Percentiles rank a stretch among this genome's conserved stretches.
Conservation (phyloP, 768 basidiomycete species). For the Suillus decipiens region DNA sequence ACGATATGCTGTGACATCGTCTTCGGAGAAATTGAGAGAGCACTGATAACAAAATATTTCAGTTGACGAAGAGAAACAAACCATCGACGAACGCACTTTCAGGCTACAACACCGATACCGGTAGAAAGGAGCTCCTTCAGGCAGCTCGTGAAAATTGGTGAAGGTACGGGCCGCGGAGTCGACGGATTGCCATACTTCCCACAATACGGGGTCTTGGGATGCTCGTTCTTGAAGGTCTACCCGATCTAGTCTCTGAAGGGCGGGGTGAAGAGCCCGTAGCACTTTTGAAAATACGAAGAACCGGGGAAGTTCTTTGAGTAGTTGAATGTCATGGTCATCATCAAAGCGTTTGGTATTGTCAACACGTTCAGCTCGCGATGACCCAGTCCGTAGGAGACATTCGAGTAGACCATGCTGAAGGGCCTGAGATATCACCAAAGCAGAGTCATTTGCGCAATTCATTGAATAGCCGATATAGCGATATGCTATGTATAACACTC, state of each 20-base stretch:
- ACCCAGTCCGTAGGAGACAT: conserved; percentile 7
- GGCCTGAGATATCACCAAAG: conserved; percentile 3
- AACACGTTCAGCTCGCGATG: conserved; percentile 1
- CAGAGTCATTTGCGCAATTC: conserved; percentile 9
- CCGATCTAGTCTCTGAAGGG: conserved; percentile 7
- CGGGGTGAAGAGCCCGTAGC: conserved; percentile 2
- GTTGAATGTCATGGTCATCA: conserved; percentile 9
- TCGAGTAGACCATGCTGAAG: conserved; percentile 9
- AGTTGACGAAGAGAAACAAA: background rate
- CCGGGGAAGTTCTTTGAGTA: conserved; percentile 8
- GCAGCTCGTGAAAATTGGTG: conserved; percentile 7
- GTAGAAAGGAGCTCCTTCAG: conserved; percentile 8
- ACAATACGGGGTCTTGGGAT: conserved; percentile 1
- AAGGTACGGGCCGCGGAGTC: conserved; percentile 3
- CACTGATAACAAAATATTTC: background rate
- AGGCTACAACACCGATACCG: conserved; percentile 3
- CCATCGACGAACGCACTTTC: background rate
- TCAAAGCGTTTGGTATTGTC: conserved; percentile 9
- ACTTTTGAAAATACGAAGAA: conserved; percentile 9
- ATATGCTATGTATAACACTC: conserved; percentile 9
- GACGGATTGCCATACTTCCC: conserved; percentile 5
- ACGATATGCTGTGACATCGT: conserved; percentile 4
- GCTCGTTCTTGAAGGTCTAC: conserved; percentile 1
- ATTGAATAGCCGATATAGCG: conserved; percentile 11
- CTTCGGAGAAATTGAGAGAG: conserved; percentile 2